Evolutionary conservation across 768 basidiomycete genomes (phyloP).

Genomic region (Suillus subaureus): DNA sequence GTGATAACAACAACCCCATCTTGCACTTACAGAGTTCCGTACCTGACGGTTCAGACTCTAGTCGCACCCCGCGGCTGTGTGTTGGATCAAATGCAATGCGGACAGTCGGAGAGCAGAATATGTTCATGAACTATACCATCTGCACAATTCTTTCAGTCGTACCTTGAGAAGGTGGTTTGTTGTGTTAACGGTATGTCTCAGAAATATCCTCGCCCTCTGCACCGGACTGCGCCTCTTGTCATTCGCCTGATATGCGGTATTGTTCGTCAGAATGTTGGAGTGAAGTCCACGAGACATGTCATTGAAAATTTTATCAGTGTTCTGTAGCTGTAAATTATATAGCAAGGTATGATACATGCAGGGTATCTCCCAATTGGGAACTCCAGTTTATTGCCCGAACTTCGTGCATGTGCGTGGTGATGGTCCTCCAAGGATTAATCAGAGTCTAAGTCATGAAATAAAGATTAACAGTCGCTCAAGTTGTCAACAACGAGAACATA

Average conservation of each 20-base stretch:
- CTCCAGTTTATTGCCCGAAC: neutral
- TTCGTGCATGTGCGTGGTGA: neutral
- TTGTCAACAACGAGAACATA: constrained; percentile 37
- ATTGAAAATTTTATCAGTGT: neutral
- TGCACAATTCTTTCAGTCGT: neutral
- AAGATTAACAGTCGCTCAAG: neutral
- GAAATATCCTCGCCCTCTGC: neutral
- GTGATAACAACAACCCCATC: neutral
- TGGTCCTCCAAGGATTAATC: neutral
- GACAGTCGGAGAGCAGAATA: neutral
- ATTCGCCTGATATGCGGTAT: neutral
- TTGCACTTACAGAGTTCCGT: neutral
- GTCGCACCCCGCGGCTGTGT: neutral
- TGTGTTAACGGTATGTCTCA: neutral
- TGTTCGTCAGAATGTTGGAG: too few species aligned
- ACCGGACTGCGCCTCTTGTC: neutral
- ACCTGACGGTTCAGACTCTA: neutral
- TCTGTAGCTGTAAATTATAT: neutral
- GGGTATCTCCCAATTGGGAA: neutral
- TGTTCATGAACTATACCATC: neutral
- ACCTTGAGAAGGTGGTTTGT: neutral
- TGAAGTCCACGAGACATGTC: too few species aligned
- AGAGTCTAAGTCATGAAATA: constrained; percentile 1
- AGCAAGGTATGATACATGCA: neutral
- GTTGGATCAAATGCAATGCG: neutral